phyloP scores from a whole-genome alignment of 1,284 basidiomycete species.

The Ustilago vetiveriae region DNA sequence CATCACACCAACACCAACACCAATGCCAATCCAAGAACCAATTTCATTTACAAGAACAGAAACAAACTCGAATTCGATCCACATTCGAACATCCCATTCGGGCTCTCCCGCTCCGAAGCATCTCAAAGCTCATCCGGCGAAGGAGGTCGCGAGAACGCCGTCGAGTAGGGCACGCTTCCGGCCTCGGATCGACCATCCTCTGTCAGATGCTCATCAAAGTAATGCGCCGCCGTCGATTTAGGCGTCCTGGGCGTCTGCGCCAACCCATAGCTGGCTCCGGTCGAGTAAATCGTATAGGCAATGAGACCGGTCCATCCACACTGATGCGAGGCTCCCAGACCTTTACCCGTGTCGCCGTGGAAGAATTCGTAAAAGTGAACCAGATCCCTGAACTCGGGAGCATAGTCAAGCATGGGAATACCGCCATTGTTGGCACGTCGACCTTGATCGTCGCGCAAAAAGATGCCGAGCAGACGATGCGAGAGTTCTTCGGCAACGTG shows the following conservation, averaged over 20 bases:
- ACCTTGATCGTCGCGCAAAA: conserved; percentile 86
- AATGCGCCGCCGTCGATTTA: conserved; percentile 85
- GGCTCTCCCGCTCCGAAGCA: not conserved
- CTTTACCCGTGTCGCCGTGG: conserved; percentile 89
- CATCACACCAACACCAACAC: not conserved
- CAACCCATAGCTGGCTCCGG: conserved; percentile 60
- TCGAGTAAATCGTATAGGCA: conserved; percentile 73
- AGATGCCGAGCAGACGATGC: conserved; percentile 95
- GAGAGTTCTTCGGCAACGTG: conserved; percentile 95
- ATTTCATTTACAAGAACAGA: conserved; percentile 12
- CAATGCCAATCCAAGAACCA: not conserved
- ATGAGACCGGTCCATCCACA: conserved; percentile 81
- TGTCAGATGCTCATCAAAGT: conserved; percentile 73
- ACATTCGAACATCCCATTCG: not conserved
- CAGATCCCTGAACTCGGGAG: conserved; percentile 96
- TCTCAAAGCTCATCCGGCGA: conserved; percentile 59
- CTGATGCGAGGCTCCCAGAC: conserved; percentile 91
- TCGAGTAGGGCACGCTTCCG: conserved; percentile 49
- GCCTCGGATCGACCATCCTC: conserved; percentile 57
- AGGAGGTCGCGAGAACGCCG: conserved; percentile 54
- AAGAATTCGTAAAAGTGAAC: conserved; percentile 98
- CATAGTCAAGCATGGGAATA: conserved; percentile 83
- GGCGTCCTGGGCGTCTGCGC: conserved; percentile 74
- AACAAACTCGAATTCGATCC: too few species aligned
- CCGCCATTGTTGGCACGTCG: conserved; percentile 90